These are phyloP conservation scores for Phytophthora fragariaefolia DNA, from an alignment of 352 stramenopile genomes.

Conservation along the genomic window DNA sequence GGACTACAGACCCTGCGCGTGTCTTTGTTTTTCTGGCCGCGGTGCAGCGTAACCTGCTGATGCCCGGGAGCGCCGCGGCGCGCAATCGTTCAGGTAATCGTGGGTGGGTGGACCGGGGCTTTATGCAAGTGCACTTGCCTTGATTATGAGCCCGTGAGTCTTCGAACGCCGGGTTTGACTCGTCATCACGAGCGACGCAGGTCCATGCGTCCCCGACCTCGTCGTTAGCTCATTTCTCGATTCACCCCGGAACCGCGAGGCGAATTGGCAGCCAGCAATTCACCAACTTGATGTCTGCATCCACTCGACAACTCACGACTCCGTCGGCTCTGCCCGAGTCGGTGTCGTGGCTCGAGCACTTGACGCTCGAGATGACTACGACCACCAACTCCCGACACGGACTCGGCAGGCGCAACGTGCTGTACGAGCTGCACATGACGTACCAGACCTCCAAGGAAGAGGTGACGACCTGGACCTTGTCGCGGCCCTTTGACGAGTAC, in stretches of 20 bases:
- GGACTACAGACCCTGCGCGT: not conserved
- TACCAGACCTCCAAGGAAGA: constrained; percentile 35
- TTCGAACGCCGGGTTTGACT: not conserved
- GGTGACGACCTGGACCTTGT: constrained; percentile 37
- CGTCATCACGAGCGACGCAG: constrained; percentile 12
- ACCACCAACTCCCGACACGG: constrained; percentile 19
- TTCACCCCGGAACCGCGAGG: constrained; percentile 6
- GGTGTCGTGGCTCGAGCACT: constrained; percentile 39
- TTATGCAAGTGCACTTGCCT: not conserved
- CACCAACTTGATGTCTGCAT: constrained; percentile 29
- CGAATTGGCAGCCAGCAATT: constrained; percentile 10
- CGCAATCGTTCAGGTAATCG: constrained; percentile 28
- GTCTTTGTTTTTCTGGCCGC: constrained; percentile 1
- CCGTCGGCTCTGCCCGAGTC: constrained; percentile 31
- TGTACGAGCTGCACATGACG: constrained; percentile 42
- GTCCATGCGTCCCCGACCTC: not conserved
- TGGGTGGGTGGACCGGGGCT: constrained; percentile 15
- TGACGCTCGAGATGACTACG: constrained; percentile 40
- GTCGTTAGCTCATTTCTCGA: constrained; percentile 22
- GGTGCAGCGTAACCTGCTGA: not conserved
- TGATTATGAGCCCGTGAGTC: constrained; percentile 27
- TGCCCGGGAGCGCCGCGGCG: not conserved
- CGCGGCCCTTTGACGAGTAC: constrained; percentile 51
- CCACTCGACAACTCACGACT: constrained; percentile 9
- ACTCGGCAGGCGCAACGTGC: constrained; percentile 32